Percentiles rank a stretch among this genome's conserved stretches.
Evolutionary conservation across 345 rosid genomes (phyloP).

Genomic region (Hevea brasiliensis): DNA sequence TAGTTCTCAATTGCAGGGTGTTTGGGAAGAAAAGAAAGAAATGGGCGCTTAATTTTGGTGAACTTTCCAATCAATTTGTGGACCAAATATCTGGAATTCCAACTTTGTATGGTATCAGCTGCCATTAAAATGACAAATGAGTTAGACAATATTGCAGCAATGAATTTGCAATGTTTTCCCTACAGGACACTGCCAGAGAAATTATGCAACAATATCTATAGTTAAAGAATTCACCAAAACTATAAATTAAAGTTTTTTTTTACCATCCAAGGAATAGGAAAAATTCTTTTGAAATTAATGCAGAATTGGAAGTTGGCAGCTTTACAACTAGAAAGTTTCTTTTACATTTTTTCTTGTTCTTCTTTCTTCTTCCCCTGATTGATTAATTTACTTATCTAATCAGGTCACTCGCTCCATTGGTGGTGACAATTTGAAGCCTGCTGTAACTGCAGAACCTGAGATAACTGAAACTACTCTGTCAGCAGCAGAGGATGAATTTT

Average conservation of each 20-base stretch:
- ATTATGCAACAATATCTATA: not conserved
- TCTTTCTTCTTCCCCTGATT: not conserved
- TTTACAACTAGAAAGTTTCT: not conserved
- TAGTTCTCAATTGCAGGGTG: no score
- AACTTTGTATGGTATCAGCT: not conserved
- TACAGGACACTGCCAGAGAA: not conserved
- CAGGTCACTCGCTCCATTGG: conserved; percentile 97
- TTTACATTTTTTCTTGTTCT: not conserved
- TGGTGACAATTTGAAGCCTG: conserved; percentile 95
- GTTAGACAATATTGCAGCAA: not conserved
- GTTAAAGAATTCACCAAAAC: not conserved
- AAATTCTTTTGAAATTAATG: not conserved
- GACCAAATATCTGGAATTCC: not conserved
- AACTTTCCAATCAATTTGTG: not conserved
- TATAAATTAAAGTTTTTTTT: not conserved
- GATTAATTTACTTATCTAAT: conserved; percentile 19
- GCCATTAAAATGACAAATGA: no score
- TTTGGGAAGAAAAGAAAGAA: no score
- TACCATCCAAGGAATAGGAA: not conserved
- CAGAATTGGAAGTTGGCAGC: not conserved
- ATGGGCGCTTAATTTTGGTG: not conserved
- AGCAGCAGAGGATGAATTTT: conserved; percentile 68
- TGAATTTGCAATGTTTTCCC: not conserved
- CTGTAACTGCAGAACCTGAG: conserved; percentile 93
- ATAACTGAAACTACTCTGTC: conserved; percentile 68